Conservation (phyloP, 495 filamentous ascomycete species). For the Trichoderma erinaceum region DNA sequence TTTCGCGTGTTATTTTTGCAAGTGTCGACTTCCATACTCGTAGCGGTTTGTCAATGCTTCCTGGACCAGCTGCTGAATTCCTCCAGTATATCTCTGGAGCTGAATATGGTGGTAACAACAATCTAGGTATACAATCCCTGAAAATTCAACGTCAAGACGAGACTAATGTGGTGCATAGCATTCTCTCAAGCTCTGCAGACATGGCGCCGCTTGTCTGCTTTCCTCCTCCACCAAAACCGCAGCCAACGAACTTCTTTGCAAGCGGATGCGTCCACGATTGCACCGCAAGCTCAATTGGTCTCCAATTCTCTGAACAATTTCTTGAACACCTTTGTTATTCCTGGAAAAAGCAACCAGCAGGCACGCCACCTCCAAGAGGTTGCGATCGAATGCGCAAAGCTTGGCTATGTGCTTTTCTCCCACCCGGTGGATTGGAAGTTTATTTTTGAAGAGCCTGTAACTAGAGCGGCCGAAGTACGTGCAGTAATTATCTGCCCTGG, state of each 20-base stretch:
- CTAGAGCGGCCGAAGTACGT: background rate
- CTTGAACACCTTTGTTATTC: conserved; percentile 26
- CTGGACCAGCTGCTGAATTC: conserved; percentile 28
- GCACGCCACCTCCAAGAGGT: conserved; percentile 29
- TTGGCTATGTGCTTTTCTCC: conserved; percentile 33
- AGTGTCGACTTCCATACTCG: conserved; percentile 26
- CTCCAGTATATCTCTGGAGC: conserved; percentile 23
- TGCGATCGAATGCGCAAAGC: conserved; percentile 28
- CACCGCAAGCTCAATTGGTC: conserved; percentile 26
- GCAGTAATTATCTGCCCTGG: conserved; percentile 28
- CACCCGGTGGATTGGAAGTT: conserved; percentile 30
- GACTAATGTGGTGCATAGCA: conserved; percentile 18
- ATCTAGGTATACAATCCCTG: background rate
- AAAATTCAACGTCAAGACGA: background rate
- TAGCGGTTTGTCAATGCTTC: conserved; percentile 29
- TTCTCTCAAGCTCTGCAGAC: conserved; percentile 26
- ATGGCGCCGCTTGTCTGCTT: conserved; percentile 34
- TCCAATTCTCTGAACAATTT: conserved; percentile 27
- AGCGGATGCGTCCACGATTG: conserved; percentile 24
- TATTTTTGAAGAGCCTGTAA: conserved; percentile 18
- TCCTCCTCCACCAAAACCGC: conserved; percentile 29
- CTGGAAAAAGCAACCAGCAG: conserved; percentile 27
- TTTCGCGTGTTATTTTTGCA: conserved; percentile 27
- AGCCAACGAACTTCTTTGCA: conserved; percentile 30
- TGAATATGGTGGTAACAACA: conserved; percentile 21